A percentile compares a stretch with the other conserved stretches of the same genome.
phyloP scores from a whole-genome alignment of 1,284 basidiomycete genomes.

The Mycena citricolor region DNA sequence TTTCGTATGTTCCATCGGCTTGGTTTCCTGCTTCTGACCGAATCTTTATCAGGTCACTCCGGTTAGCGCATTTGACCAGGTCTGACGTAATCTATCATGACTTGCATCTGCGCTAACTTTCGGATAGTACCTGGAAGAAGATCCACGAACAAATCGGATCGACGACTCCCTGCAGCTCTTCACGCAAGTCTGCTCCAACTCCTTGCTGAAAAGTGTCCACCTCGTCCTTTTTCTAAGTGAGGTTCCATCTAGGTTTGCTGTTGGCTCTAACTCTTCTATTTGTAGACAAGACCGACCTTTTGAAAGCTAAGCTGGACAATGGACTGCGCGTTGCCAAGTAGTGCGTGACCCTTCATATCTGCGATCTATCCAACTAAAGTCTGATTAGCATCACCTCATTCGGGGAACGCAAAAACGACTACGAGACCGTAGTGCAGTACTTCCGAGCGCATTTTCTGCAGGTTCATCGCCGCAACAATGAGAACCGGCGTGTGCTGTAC shows the following conservation, averaged over 20 bases:
- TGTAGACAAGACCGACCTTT: constrained; percentile 74
- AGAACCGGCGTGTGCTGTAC: constrained; percentile 74
- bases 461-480: constrained; percentile 75
- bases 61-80: constrained; percentile 85
- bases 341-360: constrained; percentile 48
- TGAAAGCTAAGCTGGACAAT: constrained; percentile 64
- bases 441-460: constrained; percentile 83
- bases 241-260: constrained; percentile 27
- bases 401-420: constrained; percentile 75
- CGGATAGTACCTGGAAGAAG: constrained; percentile 75
- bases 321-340: constrained; percentile 75
- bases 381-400: constrained; percentile 74
- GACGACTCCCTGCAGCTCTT: constrained; percentile 83
- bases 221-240: constrained; percentile 76
- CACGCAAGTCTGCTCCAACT: constrained; percentile 80
- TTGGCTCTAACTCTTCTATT: constrained; percentile 17
- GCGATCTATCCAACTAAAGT: constrained; percentile 2
- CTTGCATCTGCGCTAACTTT: constrained; percentile 13
- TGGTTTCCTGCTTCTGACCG: constrained; percentile 72
- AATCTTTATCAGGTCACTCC: constrained; percentile 55
- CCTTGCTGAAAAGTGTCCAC: constrained; percentile 73
- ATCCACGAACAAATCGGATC: constrained; percentile 76
- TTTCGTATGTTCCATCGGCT: constrained; percentile 80
- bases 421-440: constrained; percentile 75
- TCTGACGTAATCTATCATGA: constrained; percentile 30